Conservation (phyloP, 1,139 yeast species). For the Zygotorulaspora mrakii region DNA sequence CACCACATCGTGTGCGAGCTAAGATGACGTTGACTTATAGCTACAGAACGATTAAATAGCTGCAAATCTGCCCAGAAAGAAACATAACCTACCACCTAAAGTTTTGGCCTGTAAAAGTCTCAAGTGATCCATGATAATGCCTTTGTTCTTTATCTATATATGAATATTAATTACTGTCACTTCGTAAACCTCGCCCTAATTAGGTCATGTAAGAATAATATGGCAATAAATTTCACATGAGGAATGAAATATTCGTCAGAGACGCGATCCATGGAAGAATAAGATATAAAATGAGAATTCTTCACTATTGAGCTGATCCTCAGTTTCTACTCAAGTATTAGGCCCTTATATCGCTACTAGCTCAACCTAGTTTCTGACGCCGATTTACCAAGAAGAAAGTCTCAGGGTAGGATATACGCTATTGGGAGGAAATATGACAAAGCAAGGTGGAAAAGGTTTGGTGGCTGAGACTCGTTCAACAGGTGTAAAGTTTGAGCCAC, state of each 20-base stretch:
- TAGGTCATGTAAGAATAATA: background rate
- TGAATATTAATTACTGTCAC: conserved; percentile 1
- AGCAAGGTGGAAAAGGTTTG: background rate
- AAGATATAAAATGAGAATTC: conserved; percentile 1
- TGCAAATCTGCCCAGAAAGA: too few relatives aligned
- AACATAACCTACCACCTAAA: too few relatives aligned
- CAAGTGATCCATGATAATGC: too few relatives aligned
- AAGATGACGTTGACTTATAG: too few relatives aligned
- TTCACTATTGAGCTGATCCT: too few relatives aligned
- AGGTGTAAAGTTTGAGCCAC: conserved; percentile 54
- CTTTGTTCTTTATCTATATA: background rate
- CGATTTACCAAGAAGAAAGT: background rate
- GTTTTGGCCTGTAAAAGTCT: too few relatives aligned
- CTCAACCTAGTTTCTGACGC: conserved; percentile 9
- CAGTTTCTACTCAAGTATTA: too few relatives aligned
- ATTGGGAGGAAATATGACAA: background rate
- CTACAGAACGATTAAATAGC: too few relatives aligned
- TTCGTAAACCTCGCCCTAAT: background rate
- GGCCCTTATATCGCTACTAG: too few relatives aligned
- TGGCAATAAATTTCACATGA: conserved; percentile 4
- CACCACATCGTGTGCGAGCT: too few relatives aligned
- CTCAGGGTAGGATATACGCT: too few relatives aligned
- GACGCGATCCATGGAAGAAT: background rate
- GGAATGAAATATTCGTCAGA: background rate
- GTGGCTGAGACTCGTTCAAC: conserved; percentile 31